A percentile compares a stretch with the other conserved stretches of the same genome.
Conservation (phyloP, 2,329 filamentous ascomycete genomes). For the Coniella vitis region DNA sequence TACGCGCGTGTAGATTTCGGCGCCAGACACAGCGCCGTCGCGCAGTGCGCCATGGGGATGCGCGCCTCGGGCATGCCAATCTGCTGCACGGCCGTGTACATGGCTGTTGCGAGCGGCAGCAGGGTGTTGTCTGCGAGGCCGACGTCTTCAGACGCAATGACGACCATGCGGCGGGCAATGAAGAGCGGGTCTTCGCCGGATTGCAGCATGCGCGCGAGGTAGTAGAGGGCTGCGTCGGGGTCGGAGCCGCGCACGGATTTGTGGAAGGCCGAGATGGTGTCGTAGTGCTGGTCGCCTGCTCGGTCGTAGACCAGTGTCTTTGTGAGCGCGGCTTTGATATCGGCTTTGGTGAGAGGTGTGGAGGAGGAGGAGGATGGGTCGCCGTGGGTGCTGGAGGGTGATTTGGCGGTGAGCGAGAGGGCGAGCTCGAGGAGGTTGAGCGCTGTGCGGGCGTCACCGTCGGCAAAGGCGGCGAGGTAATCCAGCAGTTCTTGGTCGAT, state of each 20-base stretch:
- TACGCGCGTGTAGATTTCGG: constrained; percentile 87
- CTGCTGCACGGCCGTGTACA: constrained; percentile 83
- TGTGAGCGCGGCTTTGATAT: constrained; percentile 76
- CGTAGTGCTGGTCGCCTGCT: constrained; percentile 93
- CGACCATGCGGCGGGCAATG: constrained; percentile 85
- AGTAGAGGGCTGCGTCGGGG: constrained; percentile 84
- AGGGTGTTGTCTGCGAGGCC: constrained; percentile 83
- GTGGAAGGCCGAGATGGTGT: constrained; percentile 94
- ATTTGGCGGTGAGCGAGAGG: constrained; percentile 58
- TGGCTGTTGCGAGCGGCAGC: constrained; percentile 74
- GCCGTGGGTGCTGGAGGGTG: constrained; percentile 9
- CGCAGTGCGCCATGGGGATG: constrained; percentile 83
- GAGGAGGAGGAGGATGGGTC: no score
- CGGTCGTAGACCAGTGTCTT: constrained; percentile 94
- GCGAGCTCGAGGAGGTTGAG: constrained; percentile 89
- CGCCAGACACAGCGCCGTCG: constrained; percentile 72
- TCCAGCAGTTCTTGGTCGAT: constrained; percentile 69
- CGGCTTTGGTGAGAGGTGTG: constrained; percentile 60
- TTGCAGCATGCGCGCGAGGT: constrained; percentile 90
- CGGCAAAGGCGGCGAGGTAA: constrained; percentile 80
- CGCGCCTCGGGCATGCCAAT: constrained; percentile 93
- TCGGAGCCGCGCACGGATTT: constrained; percentile 88
- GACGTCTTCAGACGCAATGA: constrained; percentile 91
- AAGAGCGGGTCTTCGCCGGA: constrained; percentile 91
- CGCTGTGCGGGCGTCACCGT: constrained; percentile 88